These are phyloP conservation scores for Nakazawaea ishiwadae DNA, from an alignment of 805 yeast genomes.

Conservation along the genomic window DNA sequence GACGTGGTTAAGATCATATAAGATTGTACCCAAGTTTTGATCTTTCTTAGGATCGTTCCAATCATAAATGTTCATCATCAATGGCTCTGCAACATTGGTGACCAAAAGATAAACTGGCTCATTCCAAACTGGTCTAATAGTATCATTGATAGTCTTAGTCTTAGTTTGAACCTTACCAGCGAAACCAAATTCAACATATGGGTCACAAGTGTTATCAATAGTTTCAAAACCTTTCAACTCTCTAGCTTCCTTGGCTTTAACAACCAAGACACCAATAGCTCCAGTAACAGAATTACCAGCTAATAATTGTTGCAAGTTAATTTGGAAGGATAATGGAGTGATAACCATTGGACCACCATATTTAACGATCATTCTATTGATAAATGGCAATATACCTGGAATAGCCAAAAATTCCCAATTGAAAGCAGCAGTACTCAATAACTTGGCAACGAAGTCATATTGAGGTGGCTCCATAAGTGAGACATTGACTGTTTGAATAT, in stretches of 20 bases:
- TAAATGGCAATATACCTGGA: slow-evolving; percentile 83
- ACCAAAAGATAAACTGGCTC: slow-evolving; percentile 71
- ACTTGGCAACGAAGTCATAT: slow-evolving; percentile 76
- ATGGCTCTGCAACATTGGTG: slow-evolving; percentile 75
- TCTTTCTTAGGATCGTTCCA: slow-evolving; percentile 76
- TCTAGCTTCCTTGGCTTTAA: slow-evolving; percentile 63
- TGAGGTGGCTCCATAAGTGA: slow-evolving; percentile 83
- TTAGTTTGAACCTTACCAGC: slow-evolving; percentile 55
- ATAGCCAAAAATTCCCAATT: slow-evolving; percentile 83
- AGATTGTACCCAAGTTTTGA: slow-evolving; percentile 71
- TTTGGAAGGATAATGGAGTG: slow-evolving; percentile 87
- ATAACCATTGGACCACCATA: slow-evolving; percentile 86
- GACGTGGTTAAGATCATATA: slow-evolving; percentile 66
- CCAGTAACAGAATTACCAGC: slow-evolving; percentile 77
- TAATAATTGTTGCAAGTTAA: slow-evolving; percentile 85
- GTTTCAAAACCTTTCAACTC: slow-evolving; percentile 66
- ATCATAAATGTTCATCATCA: slow-evolving; percentile 67
- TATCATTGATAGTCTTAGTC: slow-evolving; percentile 64
- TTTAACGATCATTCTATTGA: slow-evolving; percentile 80
- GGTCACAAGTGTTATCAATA: slow-evolving; percentile 80
- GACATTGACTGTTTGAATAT: slow-evolving; percentile 84
- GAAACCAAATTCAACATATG: slow-evolving; percentile 74
- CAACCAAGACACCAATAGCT: slow-evolving; percentile 80
- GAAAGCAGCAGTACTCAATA: slow-evolving; percentile 75
- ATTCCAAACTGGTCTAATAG: slow-evolving; percentile 77